Percentiles rank a stretch among this genome's conserved stretches.
Conservation (phyloP, 2,329 filamentous ascomycete species). For the Exophiala oligosperma region DNA sequence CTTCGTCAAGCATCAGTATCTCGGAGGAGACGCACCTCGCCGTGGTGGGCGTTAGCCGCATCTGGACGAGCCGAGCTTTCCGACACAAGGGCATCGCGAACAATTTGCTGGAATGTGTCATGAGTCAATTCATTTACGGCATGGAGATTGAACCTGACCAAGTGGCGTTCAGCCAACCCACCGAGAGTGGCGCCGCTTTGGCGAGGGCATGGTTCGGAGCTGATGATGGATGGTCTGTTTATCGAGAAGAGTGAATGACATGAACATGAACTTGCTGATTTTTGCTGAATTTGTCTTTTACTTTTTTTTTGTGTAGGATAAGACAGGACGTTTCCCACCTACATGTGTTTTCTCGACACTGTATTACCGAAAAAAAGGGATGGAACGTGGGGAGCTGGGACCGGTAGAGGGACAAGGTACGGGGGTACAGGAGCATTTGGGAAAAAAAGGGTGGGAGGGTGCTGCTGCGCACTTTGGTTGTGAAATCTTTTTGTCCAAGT, state of each 20-base stretch:
- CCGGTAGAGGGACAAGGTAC: no score
- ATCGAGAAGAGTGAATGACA: conserved; percentile 45
- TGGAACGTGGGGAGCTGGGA: no score
- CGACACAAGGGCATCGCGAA: conserved; percentile 59
- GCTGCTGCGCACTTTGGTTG: no score
- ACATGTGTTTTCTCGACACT: not conserved
- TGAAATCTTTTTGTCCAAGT: no score
- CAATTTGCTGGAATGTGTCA: conserved; percentile 57
- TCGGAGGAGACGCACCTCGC: conserved; percentile 46
- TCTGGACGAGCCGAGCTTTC: conserved; percentile 62
- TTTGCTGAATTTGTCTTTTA: no score
- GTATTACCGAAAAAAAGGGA: no score
- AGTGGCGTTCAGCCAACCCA: conserved; percentile 67
- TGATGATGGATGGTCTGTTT: conserved; percentile 60
- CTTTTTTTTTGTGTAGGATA: no score
- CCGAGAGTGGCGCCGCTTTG: conserved; percentile 58
- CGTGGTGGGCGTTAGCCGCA: conserved; percentile 63
- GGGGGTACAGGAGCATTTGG: no score
- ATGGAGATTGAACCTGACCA: conserved; percentile 55
- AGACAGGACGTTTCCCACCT: not conserved
- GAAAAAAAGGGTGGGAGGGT: no score
- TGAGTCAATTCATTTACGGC: conserved; percentile 56
- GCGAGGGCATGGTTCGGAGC: conserved; percentile 59
- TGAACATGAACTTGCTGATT: not conserved
- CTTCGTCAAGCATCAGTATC: conserved; percentile 47